Conservation (phyloP, 2,329 filamentous ascomycete genomes). For the Colletotrichum scovillei region DNA sequence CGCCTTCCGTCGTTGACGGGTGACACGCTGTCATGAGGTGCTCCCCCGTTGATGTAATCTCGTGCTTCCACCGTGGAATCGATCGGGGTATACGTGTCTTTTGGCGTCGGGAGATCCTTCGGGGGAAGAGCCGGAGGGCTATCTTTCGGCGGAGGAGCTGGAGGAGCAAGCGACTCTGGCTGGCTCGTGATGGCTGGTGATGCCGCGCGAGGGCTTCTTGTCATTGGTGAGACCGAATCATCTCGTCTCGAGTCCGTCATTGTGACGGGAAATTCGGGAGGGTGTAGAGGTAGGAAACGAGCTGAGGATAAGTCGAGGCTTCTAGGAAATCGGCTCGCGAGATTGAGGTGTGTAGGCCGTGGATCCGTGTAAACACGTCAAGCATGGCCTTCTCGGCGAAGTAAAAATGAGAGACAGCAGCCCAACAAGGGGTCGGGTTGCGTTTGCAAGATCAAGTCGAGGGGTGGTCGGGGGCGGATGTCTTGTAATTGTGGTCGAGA, state of each 20-base stretch:
- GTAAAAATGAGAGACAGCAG: slow-evolving; percentile 2
- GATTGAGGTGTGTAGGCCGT: background rate
- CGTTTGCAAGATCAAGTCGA: background rate
- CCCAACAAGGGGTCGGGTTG: slow-evolving; percentile 10
- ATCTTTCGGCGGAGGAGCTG: slow-evolving; percentile 31
- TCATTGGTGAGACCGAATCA: slow-evolving; percentile 41
- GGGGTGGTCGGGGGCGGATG: background rate
- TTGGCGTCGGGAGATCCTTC: slow-evolving; percentile 29
- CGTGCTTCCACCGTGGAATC: slow-evolving; percentile 41
- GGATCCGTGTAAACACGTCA: background rate
- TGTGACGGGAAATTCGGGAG: background rate
- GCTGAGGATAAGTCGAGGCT: background rate
- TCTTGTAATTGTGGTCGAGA: background rate
- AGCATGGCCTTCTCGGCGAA: slow-evolving; percentile 3
- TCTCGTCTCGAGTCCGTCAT: slow-evolving; percentile 37
- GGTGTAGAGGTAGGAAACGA: background rate
- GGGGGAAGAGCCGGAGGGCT: slow-evolving; percentile 25
- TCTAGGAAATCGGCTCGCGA: background rate
- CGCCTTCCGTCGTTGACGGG: slow-evolving; percentile 35
- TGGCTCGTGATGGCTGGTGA: slow-evolving; percentile 17
- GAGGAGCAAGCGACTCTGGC: slow-evolving; percentile 22
- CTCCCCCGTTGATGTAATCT: slow-evolving; percentile 52
- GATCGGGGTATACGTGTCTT: slow-evolving; percentile 35
- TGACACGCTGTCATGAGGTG: slow-evolving; percentile 45
- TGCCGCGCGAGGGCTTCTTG: slow-evolving; percentile 28